These are phyloP conservation scores for Bertia moriformis DNA, from an alignment of 2,329 filamentous ascomycete species.

Conservation along the genomic window DNA sequence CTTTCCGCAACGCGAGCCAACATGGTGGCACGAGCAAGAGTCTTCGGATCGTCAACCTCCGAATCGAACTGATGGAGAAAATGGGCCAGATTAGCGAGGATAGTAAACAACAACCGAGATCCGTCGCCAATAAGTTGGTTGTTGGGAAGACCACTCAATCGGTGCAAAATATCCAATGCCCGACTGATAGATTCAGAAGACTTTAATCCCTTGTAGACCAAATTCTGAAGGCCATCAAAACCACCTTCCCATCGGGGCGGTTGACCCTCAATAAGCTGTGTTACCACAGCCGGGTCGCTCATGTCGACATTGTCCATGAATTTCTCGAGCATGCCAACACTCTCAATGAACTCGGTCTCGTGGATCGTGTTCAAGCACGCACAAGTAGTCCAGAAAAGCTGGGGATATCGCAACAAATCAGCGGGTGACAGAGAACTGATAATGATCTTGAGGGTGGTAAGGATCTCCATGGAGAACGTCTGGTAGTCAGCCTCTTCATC, in stretches of 20 bases:
- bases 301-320: constrained; percentile 76
- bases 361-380: constrained; percentile 95
- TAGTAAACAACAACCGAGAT: constrained; percentile 65
- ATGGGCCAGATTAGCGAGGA: constrained; percentile 82
- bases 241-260: constrained; percentile 76
- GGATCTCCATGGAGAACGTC: constrained; percentile 92
- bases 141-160: constrained; percentile 63
- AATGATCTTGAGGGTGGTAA: constrained; percentile 84
- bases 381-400: constrained; percentile 95
- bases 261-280: constrained; percentile 60
- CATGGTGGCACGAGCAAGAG: constrained; percentile 49
- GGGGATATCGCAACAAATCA: constrained; percentile 76
- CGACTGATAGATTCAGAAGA: constrained; percentile 71
- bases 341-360: constrained; percentile 85
- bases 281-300: constrained; percentile 50
- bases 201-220: constrained; percentile 82
- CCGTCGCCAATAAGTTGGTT: constrained; percentile 72
- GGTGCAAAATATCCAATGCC: constrained; percentile 65
- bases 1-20: constrained; percentile 60
- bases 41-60: constrained; percentile 34
- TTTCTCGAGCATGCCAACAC: constrained; percentile 77
- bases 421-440: constrained; percentile 70
- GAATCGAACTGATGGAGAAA: constrained; percentile 70
- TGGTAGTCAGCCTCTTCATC: constrained; percentile 90
- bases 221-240: constrained; percentile 72